A percentile compares a stretch with the other conserved stretches of the same genome.
These are phyloP conservation scores for Beauveria australis DNA, from an alignment of 2,329 filamentous ascomycete species.

Conservation along the genomic window DNA sequence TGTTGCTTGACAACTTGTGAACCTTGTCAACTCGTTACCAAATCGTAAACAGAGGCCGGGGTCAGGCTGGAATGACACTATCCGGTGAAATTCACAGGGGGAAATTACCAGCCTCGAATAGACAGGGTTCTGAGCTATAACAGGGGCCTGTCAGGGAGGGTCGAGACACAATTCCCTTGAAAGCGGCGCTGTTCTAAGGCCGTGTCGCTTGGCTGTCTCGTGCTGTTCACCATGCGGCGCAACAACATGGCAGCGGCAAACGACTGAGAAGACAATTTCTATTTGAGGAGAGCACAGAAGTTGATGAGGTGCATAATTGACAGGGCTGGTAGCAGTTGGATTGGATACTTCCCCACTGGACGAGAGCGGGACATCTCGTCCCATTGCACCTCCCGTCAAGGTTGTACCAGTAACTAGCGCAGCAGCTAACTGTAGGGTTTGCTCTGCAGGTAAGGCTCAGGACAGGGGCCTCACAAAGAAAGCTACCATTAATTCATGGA, in stretches of 20 bases:
- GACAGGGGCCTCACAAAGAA: not conserved
- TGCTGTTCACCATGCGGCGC: not conserved
- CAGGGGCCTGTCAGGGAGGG: not conserved
- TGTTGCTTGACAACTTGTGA: not conserved
- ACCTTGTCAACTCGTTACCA: not conserved
- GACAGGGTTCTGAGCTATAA: constrained; percentile 6
- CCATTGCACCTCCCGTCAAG: constrained; percentile 3
- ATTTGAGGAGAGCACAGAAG: not conserved
- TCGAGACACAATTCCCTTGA: not conserved
- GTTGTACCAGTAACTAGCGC: not conserved
- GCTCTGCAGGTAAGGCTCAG: not conserved
- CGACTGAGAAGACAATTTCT: not conserved
- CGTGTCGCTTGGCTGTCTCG: too few species aligned
- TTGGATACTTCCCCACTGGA: not conserved
- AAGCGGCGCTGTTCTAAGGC: too few species aligned
- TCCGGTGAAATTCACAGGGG: too few species aligned
- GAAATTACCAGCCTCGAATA: not conserved
- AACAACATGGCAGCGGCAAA: not conserved
- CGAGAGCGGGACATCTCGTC: not conserved
- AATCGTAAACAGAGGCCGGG: not conserved
- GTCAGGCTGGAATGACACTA: not conserved
- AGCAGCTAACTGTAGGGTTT: not conserved
- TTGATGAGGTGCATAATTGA: not conserved
- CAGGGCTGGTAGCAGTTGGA: not conserved
- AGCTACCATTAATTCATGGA: not conserved